Evolutionary conservation across 768 basidiomycete species (phyloP).

Genomic region (Mrakia frigida): DNA sequence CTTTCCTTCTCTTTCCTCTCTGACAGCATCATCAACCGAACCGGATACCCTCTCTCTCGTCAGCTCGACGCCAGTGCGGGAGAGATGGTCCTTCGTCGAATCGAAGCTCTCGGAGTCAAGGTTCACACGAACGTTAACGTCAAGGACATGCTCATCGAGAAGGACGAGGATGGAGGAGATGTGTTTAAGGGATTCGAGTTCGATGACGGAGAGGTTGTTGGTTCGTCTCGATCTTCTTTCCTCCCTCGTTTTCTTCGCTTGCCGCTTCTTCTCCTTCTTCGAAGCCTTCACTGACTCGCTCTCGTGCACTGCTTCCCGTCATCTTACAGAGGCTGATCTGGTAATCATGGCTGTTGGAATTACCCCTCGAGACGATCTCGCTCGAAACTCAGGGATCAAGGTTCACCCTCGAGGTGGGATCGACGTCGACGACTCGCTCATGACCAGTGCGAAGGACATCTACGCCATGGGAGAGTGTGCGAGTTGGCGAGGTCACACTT

Average conservation of each 20-base stretch:
- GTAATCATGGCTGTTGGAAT: conserved; percentile 68
- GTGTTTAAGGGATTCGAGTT: conserved; percentile 53
- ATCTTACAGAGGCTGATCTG: conserved; percentile 49
- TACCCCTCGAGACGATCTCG: conserved; percentile 64
- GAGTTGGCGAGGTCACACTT: conserved; percentile 56
- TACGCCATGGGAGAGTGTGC: conserved; percentile 76
- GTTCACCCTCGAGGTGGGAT: conserved; percentile 55
- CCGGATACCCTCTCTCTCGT: conserved; percentile 55
- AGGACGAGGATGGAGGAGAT: conserved; percentile 39
- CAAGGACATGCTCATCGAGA: conserved; percentile 46
- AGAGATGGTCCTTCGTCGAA: conserved; percentile 58
- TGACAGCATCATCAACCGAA: conserved; percentile 52
- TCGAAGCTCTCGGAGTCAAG: conserved; percentile 58
- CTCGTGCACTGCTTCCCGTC: not conserved
- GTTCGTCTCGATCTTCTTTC: not conserved
- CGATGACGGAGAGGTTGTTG: conserved; percentile 49
- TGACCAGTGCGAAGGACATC: conserved; percentile 57
- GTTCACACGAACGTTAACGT: conserved; percentile 51
- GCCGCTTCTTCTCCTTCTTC: not conserved
- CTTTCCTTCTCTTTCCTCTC: too few relatives aligned
- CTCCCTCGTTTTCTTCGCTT: not conserved
- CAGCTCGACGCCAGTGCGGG: conserved; percentile 58
- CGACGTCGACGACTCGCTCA: conserved; percentile 54
- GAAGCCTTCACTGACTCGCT: not conserved
- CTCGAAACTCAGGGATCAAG: conserved; percentile 53